Base-by-base conservation (phyloP, 495 filamentous ascomycete genomes). In the Lindgomyces ingoldianus region DNA sequence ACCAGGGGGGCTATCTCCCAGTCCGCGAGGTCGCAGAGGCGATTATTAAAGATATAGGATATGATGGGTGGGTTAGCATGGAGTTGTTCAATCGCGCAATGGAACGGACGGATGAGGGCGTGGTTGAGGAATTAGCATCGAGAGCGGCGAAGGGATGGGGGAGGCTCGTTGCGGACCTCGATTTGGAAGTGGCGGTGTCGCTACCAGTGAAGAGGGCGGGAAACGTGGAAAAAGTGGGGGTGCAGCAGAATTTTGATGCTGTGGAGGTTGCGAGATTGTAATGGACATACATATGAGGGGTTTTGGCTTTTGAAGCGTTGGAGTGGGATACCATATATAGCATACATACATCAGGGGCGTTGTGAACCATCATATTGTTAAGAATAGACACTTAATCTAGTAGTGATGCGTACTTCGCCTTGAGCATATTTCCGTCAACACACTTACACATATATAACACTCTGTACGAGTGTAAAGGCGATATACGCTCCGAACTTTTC, bases 11-110 rank as follows among this genome's bases (percentile, higher is more conserved):
- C 0, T 93, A 93, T 69, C 75, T 95, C 10, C 90, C 90, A 3
- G 71, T 92, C 22, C 64, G 81, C 54, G 81, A 88, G 52, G 81
- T 91, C 48, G 77, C 85, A 6, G 71, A 75, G 52, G 85, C 83
- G 8, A 80, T 93, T 52, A 82, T 89, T 48, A 77, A 82, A 14
- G 83, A 82, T 3, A 74, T 89, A 11, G 85, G 86, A 4, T 94
- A 85, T 65, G 77, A 85, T 52, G 90, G 90, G 0, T 91, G 88
- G 88, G 83, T 91, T n/a, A 88, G 85, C 64, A 79, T 91, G 68
- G 90, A 94, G 77, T 73, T 93, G 48, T 94, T 94, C 71, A 87
- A 85, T 70, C 76, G 86, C 41, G 83, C 81, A 27, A 82, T 91
- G 76, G 77, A 80, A 14, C 81, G 86, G 65, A 50, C 70, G 21